Conservation (phyloP, 306 rosid genomes). For the Inga leiocalycina region DNA sequence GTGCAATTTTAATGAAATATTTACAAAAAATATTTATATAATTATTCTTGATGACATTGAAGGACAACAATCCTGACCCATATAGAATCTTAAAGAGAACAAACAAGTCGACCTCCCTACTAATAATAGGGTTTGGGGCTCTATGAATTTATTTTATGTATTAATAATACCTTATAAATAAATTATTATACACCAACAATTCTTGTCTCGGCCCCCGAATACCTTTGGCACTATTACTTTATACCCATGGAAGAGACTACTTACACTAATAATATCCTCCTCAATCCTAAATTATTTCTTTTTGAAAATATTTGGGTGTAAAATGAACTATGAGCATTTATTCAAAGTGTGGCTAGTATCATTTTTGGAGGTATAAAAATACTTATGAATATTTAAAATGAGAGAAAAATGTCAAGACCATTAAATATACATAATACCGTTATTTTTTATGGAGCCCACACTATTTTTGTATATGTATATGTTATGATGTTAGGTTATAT, state of each 20-base stretch:
- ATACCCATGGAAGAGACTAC: not conserved
- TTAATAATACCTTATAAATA: not conserved
- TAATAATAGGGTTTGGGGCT: conserved; percentile 21
- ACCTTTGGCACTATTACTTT: not conserved
- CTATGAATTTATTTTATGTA: conserved; percentile 31
- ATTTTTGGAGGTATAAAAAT: too few species aligned
- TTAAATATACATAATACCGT: too few species aligned
- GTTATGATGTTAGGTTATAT: too few species aligned
- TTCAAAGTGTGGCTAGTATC: too few species aligned
- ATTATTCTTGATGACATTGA: not conserved
- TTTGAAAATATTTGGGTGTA: too few species aligned
- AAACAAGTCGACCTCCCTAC: not conserved
- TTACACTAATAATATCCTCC: not conserved
- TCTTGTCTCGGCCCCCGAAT: not conserved
- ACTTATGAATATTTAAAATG: too few species aligned
- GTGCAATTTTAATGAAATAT: not conserved
- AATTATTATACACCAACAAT: not conserved
- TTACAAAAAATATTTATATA: not conserved
- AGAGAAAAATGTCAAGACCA: too few species aligned
- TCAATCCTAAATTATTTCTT: not conserved
- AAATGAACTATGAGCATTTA: too few species aligned
- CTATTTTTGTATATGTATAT: too few species aligned
- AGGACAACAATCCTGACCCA: not conserved
- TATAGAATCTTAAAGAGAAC: not conserved
- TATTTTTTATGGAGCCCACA: too few species aligned